These are phyloP conservation scores for Guillardia theta DNA, from an alignment of 78 protist species.

Conservation along the genomic window DNA sequence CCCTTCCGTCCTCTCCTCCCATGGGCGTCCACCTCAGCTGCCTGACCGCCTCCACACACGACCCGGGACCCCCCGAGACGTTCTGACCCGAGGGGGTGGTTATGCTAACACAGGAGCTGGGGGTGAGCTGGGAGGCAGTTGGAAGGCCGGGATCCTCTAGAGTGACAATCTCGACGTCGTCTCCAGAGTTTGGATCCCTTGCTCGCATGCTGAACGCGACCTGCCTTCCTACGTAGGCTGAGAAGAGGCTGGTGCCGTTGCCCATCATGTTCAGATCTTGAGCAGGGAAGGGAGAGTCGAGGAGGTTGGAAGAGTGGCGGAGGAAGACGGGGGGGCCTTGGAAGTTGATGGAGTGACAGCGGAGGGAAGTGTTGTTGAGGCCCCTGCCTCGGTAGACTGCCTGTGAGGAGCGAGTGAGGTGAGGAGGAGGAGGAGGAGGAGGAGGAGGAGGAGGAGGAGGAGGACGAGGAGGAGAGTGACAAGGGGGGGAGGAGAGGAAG, in stretches of 20 bases:
- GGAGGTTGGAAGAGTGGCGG: background rate
- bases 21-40: background rate
- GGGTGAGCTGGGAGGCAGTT: background rate
- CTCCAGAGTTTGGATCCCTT: slow-evolving; percentile 11
- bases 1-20: background rate
- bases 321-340: background rate
- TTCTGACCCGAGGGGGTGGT: too few relatives aligned
- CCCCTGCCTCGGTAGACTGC: background rate
- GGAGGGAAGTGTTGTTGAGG: background rate
- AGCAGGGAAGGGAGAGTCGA: background rate
- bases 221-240: background rate
- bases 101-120: too few relatives aligned
- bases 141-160: slow-evolving; percentile 18
- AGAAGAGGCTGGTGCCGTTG: background rate
- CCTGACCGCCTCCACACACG: background rate
- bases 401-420: too few relatives aligned
- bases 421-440: too few relatives aligned
- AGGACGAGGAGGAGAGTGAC: too few relatives aligned
- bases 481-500: too few relatives aligned
- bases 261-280: background rate
- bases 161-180: background rate
- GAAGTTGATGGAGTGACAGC: background rate
- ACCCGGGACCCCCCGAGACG: too few relatives aligned
- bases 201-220: background rate
- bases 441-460: too few relatives aligned